Evolutionary conservation across 345 rosid species (phyloP).

Genomic region (Lumnitzera racemosa): DNA sequence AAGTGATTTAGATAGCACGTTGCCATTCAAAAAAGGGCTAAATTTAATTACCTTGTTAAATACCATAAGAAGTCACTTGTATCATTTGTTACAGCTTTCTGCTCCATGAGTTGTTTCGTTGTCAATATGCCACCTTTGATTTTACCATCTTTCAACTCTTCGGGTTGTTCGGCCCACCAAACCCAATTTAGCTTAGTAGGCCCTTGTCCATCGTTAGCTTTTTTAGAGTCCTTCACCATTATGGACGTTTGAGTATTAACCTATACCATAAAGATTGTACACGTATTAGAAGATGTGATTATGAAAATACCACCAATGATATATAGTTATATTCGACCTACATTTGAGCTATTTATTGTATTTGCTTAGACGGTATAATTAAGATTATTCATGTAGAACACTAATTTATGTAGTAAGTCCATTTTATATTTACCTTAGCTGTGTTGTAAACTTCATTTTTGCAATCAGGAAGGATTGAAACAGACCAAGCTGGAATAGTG

Average conservation of each 20-base stretch:
- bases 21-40: no score
- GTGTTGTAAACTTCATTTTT: slow-evolving; percentile 46
- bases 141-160: slow-evolving; percentile 9
- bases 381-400: no score
- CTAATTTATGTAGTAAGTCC: no score
- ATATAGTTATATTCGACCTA: no score
- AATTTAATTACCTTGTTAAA: slow-evolving; percentile 44
- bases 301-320: no score
- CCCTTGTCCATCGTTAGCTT: slow-evolving; percentile 21
- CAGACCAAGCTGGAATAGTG: slow-evolving; percentile 62
- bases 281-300: no score
- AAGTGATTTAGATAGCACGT: no score
- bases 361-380: no score
- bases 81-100: slow-evolving; percentile 40
- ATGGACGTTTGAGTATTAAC: slow-evolving; percentile 48
- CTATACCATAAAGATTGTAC: neutral
- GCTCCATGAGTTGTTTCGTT: slow-evolving; percentile 34
- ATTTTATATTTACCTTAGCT: slow-evolving; percentile 30
- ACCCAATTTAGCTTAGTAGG: slow-evolving; percentile 28
- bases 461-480: slow-evolving; percentile 60
- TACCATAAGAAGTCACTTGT: slow-evolving; percentile 61
- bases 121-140: slow-evolving; percentile 24
- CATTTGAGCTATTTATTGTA: no score
- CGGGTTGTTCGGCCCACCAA: slow-evolving; percentile 45
- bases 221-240: slow-evolving; percentile 25